Evolutionary conservation across 371 early-diverging fungal species (phyloP), one percentile per base, ranked within the genome.

Genomic region (Mortierella sp.): DNA sequence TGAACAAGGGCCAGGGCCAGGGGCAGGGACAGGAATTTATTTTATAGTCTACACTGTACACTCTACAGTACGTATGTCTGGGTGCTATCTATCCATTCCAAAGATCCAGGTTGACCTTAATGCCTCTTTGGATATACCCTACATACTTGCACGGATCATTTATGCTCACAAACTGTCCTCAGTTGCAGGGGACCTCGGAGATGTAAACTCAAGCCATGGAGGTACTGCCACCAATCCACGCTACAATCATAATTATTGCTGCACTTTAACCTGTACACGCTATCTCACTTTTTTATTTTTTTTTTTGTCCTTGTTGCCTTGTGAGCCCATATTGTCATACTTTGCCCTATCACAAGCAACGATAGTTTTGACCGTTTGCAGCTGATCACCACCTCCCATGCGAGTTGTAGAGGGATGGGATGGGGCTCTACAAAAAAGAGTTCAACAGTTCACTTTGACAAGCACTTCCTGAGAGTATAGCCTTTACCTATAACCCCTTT

Each of bases 381-480:
- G 43, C 53, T 24, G 9, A 53, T n/a, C 53, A 53, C 22, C 53
- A 53, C 24, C 53, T 9, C 11, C 8, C 53, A 19, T 53, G 24
- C 28, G 28, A 28, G 50, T n/a, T 16, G 50, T 50, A 50, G 50
- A 16, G n/a, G 50, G 8, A 16, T 2, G n/a, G n/a, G 48, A n/a
- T 7, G n/a, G 50, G 50, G 50, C 50, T 50, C 50, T 36, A 36
- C 36, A 36, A 36, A 48, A 48, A 3, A 48, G n/a, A n/a, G n/a
- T n/a, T n/a, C n/a, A n/a, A n/a, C 21, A 50, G 50, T 50, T 50
- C 50, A 50, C 50, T 50, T 50, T 50, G 50, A 50, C 50, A 50
- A n/a, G 5, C 16, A n/a, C 16, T n/a, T n/a, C 43, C 8, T 43
- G 10, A 43, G 10, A 43, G 43, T 15, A 36, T 15, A 36, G 6